A percentile compares a stretch with the other conserved stretches of the same genome.
phyloP scores from a whole-genome alignment of 2,329 filamentous ascomycete species.

The Didymosphaeria variabile region DNA sequence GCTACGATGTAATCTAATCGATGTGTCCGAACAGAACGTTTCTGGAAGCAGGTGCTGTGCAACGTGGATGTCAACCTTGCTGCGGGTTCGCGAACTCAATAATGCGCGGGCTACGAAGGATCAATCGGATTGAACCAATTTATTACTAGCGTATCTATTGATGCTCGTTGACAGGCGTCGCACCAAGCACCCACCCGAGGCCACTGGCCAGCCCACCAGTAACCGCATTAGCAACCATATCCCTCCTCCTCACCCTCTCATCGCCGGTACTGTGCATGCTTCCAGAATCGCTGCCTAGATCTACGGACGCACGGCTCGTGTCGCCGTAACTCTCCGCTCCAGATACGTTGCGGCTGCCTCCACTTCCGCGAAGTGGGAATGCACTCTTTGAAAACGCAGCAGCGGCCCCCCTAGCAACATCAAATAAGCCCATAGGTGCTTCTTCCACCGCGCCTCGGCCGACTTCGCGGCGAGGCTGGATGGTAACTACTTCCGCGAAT shows the following conservation, averaged over 20 bases:
- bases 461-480: slow-evolving; percentile 54
- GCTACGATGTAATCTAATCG: background rate
- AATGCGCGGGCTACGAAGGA: background rate
- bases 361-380: slow-evolving; percentile 52
- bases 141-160: background rate
- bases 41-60: background rate
- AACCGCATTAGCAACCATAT: slow-evolving; percentile 73
- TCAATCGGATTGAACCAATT: background rate
- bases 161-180: slow-evolving; percentile 12
- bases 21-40: background rate
- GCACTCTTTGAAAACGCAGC: slow-evolving; percentile 58
- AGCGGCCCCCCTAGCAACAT: slow-evolving; percentile 60
- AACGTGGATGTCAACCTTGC: background rate
- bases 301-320: slow-evolving; percentile 37
- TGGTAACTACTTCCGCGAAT: slow-evolving; percentile 47
- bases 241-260: slow-evolving; percentile 70
- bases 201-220: slow-evolving; percentile 69
- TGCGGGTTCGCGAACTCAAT: background rate
- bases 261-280: slow-evolving; percentile 43
- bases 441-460: slow-evolving; percentile 56
- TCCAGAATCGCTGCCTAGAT: slow-evolving; percentile 47
- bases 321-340: slow-evolving; percentile 17
- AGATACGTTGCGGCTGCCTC: slow-evolving; percentile 20
- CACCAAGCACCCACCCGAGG: slow-evolving; percentile 71
- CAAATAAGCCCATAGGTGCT: slow-evolving; percentile 63